Percentiles rank a stretch among this genome's conserved stretches.
Conservation (phyloP, 176 grass and related monocot genomes). For the Cymbopogon citratus region DNA sequence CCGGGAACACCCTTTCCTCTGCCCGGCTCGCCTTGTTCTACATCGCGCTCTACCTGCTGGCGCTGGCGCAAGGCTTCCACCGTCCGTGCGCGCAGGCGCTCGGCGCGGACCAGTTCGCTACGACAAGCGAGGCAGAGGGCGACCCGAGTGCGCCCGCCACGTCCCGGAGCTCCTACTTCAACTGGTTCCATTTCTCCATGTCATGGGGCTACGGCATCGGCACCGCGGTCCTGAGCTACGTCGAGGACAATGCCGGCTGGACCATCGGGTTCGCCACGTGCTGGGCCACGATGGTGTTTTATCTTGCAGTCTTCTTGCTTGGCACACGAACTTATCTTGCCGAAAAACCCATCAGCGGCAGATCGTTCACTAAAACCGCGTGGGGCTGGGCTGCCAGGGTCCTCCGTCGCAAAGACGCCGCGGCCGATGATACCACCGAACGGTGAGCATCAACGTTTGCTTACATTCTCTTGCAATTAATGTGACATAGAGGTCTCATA, state of each 20-base stretch:
- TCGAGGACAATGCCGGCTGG: slow-evolving; percentile 66
- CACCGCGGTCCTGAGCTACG: slow-evolving; percentile 29
- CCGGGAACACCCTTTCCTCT: not conserved
- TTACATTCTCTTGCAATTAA: not conserved
- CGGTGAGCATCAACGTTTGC: not conserved
- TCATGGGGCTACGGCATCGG: slow-evolving; percentile 33
- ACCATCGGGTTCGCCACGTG: slow-evolving; percentile 45
- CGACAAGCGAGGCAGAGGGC: not conserved
- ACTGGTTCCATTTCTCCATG: slow-evolving; percentile 69
- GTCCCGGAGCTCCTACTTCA: slow-evolving; percentile 66
- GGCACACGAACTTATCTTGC: slow-evolving; percentile 30
- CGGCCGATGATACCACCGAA: not conserved
- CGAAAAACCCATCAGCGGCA: not conserved
- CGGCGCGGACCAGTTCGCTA: slow-evolving; percentile 62
- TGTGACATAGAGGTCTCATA: not conserved
- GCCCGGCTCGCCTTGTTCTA: slow-evolving; percentile 27
- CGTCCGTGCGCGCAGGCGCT: slow-evolving; percentile 49
- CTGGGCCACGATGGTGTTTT: slow-evolving; percentile 32
- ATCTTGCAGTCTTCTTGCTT: slow-evolving; percentile 36
- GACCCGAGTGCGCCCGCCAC: not conserved
- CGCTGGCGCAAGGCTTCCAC: slow-evolving; percentile 58
- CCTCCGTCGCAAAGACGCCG: not conserved
- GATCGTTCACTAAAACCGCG: not conserved
- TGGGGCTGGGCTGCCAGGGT: not conserved
- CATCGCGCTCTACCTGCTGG: slow-evolving; percentile 49